These are phyloP conservation scores for Hygrocybe coccinea DNA, from an alignment of 768 basidiomycete genomes.

Conservation along the genomic window DNA sequence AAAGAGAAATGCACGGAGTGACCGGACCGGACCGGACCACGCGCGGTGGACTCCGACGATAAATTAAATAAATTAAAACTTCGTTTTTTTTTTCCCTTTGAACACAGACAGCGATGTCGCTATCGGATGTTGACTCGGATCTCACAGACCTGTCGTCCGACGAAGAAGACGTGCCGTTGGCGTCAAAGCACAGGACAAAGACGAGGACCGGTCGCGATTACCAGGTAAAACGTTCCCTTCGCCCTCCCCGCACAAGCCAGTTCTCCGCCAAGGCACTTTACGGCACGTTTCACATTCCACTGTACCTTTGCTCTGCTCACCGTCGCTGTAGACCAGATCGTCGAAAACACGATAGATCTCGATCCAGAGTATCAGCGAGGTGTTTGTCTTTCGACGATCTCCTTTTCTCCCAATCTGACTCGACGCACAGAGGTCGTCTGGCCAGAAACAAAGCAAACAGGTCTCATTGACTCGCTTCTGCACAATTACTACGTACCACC, in stretches of 20 bases:
- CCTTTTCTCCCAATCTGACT: neutral
- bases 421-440: conserved; percentile 52
- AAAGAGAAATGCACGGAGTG: too few relatives aligned
- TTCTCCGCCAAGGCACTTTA: conserved; percentile 43
- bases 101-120: conserved; percentile 23
- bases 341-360: conserved; percentile 45
- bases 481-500: conserved; percentile 65
- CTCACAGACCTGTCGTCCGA: conserved; percentile 44
- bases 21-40: too few relatives aligned
- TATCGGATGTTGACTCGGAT: conserved; percentile 42
- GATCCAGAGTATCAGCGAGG: conserved; percentile 67
- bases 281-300: conserved; percentile 33
- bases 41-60: too few relatives aligned
- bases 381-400: conserved; percentile 19
- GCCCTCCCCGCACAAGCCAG: conserved; percentile 35
- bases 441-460: conserved; percentile 55
- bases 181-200: conserved; percentile 11
- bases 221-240: conserved; percentile 27
- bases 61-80: neutral
- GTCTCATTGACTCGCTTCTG: conserved; percentile 60
- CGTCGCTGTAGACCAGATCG: conserved; percentile 52
- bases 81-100: neutral
- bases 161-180: conserved; percentile 28
- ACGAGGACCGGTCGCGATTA: conserved; percentile 17
- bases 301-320: too few relatives aligned